Evolutionary conservation across 192 early-diverging fungal species (phyloP).

Genomic region (Thoreauomyces humboldtii): DNA sequence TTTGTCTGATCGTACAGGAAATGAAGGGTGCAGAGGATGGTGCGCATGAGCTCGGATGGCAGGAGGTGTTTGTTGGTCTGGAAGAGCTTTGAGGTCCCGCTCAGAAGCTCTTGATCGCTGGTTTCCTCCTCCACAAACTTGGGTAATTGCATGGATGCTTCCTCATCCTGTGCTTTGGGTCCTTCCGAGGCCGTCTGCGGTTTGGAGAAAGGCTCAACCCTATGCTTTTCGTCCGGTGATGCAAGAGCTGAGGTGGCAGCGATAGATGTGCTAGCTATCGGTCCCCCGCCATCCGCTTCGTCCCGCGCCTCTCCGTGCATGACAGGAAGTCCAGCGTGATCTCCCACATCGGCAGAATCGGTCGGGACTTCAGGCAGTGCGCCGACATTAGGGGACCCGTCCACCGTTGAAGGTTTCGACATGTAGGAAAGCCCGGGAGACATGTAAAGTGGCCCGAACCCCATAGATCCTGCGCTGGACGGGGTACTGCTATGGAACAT

Average conservation of each 20-base stretch:
- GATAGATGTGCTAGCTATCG: not conserved
- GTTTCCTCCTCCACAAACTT: constrained; percentile 10
- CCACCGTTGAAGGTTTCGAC: constrained; percentile 18
- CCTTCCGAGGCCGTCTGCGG: constrained; percentile 5
- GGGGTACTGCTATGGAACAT: constrained; percentile 26
- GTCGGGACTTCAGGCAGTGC: not conserved
- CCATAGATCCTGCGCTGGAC: constrained; percentile 17
- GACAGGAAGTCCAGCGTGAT: not conserved
- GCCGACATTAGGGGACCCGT: not conserved
- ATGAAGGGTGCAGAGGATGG: constrained; percentile 44
- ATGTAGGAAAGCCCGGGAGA: not conserved
- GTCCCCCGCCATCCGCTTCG: not conserved
- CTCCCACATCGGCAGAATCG: not conserved
- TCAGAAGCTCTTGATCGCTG: constrained; percentile 35
- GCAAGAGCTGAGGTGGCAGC: not conserved
- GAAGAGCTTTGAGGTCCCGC: constrained; percentile 49
- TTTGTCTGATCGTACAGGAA: constrained; percentile 52
- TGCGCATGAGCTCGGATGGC: constrained; percentile 46
- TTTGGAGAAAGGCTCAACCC: not conserved
- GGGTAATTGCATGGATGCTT: not conserved
- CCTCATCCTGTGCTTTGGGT: not conserved
- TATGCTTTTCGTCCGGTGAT: not conserved
- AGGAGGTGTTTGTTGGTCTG: constrained; percentile 52
- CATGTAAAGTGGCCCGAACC: not conserved
- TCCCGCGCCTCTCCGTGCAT: not conserved